Base-by-base conservation (phyloP, 2,329 filamentous ascomycete species). In the Ceratocystis variospora region DNA sequence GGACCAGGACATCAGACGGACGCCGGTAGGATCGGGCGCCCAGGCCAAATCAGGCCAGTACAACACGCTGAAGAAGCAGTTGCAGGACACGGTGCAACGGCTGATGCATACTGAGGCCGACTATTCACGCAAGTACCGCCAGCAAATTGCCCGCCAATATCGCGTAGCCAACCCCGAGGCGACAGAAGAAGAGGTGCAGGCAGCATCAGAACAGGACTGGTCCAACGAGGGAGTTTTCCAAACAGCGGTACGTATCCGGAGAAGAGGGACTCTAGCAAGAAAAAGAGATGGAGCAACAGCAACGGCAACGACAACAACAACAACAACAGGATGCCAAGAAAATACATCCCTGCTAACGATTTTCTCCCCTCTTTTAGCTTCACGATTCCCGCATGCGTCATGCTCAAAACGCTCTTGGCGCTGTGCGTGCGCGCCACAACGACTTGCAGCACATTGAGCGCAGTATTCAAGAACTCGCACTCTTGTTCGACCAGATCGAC, bases 141-240 rank as follows among this genome's bases (percentile, higher is more conserved):
- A 91, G 69, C 87, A 90, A 75, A 90, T 93, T 73, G 84, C 84
- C 67, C 82, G 89, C 72, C 89, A 94, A 76, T 92, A 89, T 76
- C 81, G 84, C 66, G 91, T 93, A 73, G 88, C 90, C 70, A 90
- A 91, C 74, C 89, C 89, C 63, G 86, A 90, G 57, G 89, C 89
- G n/a, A 82, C 82, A 62, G 87, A 91, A 68, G 78, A 81, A 1
- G 87, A 93, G 75, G 85, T 92, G 2, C 78, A 81, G 62, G 79
- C 89, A 73, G 88, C 88, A 2, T 79, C 84, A 28, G 80, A 89
- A 70, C 79, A 84, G 65, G 86, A 91, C 73, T 89, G 88, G 86
- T 84, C 86, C 65, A 83, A 88, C 68, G 87, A 92, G 77, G 87
- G 88, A 72, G 86, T 94, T 66, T 94, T 93, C 78, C 87, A 91